phyloP scores from a whole-genome alignment of 352 stramenopile species.

The Globisporangium yorkense region DNA sequence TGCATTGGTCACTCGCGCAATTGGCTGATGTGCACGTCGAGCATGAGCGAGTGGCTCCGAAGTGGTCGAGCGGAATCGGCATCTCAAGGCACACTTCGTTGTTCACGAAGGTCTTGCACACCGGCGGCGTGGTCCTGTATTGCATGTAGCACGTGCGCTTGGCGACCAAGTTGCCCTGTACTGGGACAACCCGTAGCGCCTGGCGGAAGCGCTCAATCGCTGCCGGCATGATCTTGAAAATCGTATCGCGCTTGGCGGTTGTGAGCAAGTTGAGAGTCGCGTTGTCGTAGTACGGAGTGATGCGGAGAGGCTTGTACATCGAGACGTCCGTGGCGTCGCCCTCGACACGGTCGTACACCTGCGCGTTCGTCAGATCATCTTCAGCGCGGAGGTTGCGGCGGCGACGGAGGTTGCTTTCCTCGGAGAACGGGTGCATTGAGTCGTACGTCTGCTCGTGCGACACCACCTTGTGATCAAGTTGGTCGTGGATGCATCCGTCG shows the following conservation, averaged over 20 bases:
- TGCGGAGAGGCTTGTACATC: slow-evolving; percentile 46
- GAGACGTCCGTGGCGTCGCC: slow-evolving; percentile 17
- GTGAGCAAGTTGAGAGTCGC: slow-evolving; percentile 32
- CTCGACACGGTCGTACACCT: slow-evolving; percentile 33
- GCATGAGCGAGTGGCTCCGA: slow-evolving; percentile 42
- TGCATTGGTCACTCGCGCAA: slow-evolving; percentile 38
- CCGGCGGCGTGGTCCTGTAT: slow-evolving; percentile 43
- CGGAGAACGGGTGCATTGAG: slow-evolving; percentile 13
- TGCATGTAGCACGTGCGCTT: slow-evolving; percentile 52
- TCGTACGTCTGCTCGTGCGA: slow-evolving; percentile 13
- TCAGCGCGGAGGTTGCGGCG: slow-evolving; percentile 1
- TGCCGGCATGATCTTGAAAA: slow-evolving; percentile 59
- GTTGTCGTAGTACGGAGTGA: slow-evolving; percentile 64
- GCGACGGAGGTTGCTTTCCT: background rate
- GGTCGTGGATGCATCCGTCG: slow-evolving; percentile 19
- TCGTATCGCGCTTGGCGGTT: slow-evolving; percentile 22
- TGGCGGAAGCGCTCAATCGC: slow-evolving; percentile 55
- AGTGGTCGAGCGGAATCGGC: slow-evolving; percentile 56
- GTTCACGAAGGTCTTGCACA: slow-evolving; percentile 48
- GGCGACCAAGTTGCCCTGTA: slow-evolving; percentile 54
- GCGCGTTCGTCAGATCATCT: slow-evolving; percentile 14
- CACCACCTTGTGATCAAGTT: slow-evolving; percentile 16
- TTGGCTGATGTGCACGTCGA: slow-evolving; percentile 30
- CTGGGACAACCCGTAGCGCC: slow-evolving; percentile 52
- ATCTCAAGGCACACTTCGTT: slow-evolving; percentile 70